A percentile compares a stretch with the other conserved stretches of the same genome.
Conservation (phyloP, 2,329 filamentous ascomycete species). For the Sphaerostilbella broomeana region DNA sequence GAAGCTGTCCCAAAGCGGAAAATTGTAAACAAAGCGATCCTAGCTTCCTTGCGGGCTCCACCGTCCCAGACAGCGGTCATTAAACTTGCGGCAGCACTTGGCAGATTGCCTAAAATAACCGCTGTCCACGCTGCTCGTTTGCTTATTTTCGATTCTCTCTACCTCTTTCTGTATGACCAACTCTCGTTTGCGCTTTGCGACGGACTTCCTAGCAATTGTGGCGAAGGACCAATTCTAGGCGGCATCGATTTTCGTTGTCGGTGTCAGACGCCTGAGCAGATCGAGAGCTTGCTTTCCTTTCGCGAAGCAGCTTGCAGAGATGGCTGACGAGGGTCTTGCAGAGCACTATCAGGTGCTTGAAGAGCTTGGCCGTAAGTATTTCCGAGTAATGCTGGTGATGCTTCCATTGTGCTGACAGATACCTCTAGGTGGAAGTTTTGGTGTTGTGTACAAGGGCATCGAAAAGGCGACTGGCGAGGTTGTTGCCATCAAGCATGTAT, state of each 20-base stretch:
- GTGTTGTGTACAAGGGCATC: slow-evolving; percentile 93
- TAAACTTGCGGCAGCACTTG: no score
- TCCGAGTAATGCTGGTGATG: neutral
- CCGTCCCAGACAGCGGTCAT: slow-evolving; percentile 25
- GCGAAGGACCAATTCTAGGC: no score
- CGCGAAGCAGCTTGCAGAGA: slow-evolving; percentile 33
- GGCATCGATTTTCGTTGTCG: no score
- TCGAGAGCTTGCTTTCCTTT: no score
- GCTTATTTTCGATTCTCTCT: no score
- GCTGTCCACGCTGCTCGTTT: no score
- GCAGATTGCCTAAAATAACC: no score
- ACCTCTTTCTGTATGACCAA: no score
- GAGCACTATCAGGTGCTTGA: slow-evolving; percentile 90
- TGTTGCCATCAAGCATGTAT: slow-evolving; percentile 92
- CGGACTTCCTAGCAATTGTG: no score
- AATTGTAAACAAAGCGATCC: slow-evolving; percentile 37
- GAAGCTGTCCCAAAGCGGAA: slow-evolving; percentile 31
- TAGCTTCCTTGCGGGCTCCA: slow-evolving; percentile 25
- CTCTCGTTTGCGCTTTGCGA: no score
- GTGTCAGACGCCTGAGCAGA: no score
- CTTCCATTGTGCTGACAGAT: slow-evolving; percentile 15
- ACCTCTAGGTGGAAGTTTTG: slow-evolving; percentile 78
- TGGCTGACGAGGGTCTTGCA: slow-evolving; percentile 63
- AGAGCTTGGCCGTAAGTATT: slow-evolving; percentile 80
- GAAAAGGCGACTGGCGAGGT: slow-evolving; percentile 85